These are phyloP conservation scores for Nicotiana tabacum DNA, from an alignment of 257 asterid genomes.

Conservation along the genomic window DNA sequence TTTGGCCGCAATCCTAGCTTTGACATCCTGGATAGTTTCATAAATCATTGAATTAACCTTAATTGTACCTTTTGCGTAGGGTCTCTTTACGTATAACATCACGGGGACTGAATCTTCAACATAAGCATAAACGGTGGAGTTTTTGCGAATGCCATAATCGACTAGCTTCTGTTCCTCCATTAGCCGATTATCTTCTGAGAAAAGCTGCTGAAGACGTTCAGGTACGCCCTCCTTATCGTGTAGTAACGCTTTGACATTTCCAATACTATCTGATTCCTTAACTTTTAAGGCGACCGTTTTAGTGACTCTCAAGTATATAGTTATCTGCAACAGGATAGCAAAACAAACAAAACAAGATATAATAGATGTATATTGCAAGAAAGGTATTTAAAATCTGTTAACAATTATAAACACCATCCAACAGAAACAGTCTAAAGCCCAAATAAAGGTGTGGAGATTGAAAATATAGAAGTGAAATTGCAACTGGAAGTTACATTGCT, in stretches of 20 bases:
- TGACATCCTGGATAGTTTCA: conserved; percentile 21
- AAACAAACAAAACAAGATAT: not conserved
- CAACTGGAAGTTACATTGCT: too few species aligned
- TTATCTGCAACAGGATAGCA: conserved; percentile 14
- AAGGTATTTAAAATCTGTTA: not conserved
- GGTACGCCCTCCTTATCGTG: conserved; percentile 21
- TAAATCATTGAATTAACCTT: conserved; percentile 1
- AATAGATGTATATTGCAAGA: too few species aligned
- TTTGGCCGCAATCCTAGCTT: conserved; percentile 12
- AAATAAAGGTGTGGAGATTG: too few species aligned
- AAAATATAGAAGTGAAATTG: too few species aligned
- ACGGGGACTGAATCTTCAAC: conserved; percentile 5
- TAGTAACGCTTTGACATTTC: conserved; percentile 17
- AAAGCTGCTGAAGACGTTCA: conserved; percentile 16
- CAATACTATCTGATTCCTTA: conserved; percentile 16
- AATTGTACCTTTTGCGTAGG: not conserved
- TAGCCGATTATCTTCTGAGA: conserved; percentile 7
- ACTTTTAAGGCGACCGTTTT: conserved; percentile 19
- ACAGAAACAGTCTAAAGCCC: not conserved
- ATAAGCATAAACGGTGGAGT: conserved; percentile 16
- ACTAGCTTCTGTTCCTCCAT: conserved; percentile 11
- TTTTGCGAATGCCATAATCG: conserved; percentile 11
- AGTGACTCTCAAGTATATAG: conserved; percentile 10
- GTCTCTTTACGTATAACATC: not conserved
- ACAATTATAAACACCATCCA: not conserved